These are phyloP conservation scores for Rhizophagus sp. DNA, from an alignment of 192 early-diverging fungal genomes.

Conservation along the genomic window DNA sequence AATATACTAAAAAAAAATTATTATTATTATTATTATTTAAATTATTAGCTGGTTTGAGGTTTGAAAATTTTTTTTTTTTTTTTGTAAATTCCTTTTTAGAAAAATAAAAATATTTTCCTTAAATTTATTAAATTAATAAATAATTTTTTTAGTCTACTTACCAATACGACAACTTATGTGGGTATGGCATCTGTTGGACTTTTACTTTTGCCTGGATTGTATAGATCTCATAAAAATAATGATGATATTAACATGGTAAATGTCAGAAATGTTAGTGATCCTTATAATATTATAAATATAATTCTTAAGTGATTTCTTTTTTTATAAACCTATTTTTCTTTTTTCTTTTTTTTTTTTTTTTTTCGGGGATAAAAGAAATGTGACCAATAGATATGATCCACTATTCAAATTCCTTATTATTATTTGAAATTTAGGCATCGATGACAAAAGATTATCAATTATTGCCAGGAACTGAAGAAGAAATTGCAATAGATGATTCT, in stretches of 20 bases:
- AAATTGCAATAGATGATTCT: background rate
- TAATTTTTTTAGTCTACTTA: conserved; percentile 19
- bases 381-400: background rate
- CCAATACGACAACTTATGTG: conserved; percentile 34
- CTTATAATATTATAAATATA: background rate
- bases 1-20: background rate
- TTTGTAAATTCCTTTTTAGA: too few relatives aligned
- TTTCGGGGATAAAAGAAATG: background rate
- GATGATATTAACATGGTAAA: background rate
- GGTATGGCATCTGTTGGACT: conserved; percentile 45
- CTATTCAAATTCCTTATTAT: background rate
- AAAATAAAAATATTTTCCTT: too few relatives aligned
- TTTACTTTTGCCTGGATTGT: conserved; percentile 37
- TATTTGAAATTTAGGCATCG: background rate
- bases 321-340: background rate
- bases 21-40: background rate
- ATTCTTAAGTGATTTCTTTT: background rate
- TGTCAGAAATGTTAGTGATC: background rate
- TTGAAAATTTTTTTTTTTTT: background rate
- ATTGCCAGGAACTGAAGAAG: conserved; percentile 23
- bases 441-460: conserved; percentile 16
- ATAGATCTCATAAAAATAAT: background rate
- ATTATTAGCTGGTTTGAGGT: conserved; percentile 23
- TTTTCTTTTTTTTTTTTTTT: background rate
- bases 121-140: background rate